Evolutionary conservation across 257 asterid genomes (phyloP), one percentile per base, ranked within the genome.

Genomic region (Nicotiana knightiana): DNA sequence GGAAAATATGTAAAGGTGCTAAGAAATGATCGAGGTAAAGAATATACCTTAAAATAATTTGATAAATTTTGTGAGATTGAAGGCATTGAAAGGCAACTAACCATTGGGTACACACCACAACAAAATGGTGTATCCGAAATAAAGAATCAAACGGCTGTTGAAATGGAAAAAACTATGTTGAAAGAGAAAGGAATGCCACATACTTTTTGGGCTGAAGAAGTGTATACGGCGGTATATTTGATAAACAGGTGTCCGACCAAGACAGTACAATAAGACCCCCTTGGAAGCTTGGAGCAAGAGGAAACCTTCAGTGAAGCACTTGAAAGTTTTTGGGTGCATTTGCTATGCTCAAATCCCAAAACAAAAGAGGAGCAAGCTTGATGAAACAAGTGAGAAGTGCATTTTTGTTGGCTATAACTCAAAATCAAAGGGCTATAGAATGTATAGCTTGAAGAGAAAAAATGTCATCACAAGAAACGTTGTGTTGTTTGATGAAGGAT

Each of bases 11-110:
- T 58, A 17, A 70, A 70, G 81, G 28, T n/a, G 7, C 24, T 57
- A 11, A 70, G 71, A 10, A 68, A 35, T 70, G 80, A 81, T 39
- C 6, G 48, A 21, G 80, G 73, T 55, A 71, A 81, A 24, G 59
- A 81, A 6, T 81, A 67, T 17, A 70, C 80, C 26, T 58, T 12
- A 39, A 21, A 54, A 43, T 18, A 43, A 54, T 21, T 21, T 43
- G 30, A 70, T 12, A 39, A 68, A 54, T 21, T 21, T 21, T 43
- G 5, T 11, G 35, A 70, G 21, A 24, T 48, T 63, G 61, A 64
- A 39, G 83, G 65, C 1, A 33, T 39, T 9, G 76, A 80, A 64
- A 80, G 65, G 51, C 77, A 80, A 32, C 46, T 64, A 53, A 28
- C 64, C 1, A 18, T 80, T 28, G n/a, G n/a, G 76, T 28, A 64